Conservation (phyloP, 2,329 filamentous ascomycete species). For the Beauveria rudraprayagi region DNA sequence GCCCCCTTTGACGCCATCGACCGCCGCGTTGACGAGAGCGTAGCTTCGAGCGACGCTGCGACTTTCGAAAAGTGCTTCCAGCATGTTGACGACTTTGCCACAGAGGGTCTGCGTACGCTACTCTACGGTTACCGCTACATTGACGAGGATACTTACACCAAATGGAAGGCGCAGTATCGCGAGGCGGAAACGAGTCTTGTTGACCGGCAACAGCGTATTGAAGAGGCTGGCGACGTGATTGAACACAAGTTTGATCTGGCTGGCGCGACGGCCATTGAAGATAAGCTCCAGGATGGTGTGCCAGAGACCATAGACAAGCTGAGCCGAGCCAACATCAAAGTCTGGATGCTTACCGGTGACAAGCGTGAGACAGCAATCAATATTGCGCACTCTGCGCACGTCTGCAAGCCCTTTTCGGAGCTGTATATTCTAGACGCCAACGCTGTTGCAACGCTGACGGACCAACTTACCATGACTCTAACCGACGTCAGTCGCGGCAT, state of each 20-base stretch:
- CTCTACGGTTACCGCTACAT: conserved; percentile 76
- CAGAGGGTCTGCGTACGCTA: conserved; percentile 77
- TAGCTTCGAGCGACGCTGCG: conserved; percentile 52
- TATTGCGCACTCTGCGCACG: conserved; percentile 77
- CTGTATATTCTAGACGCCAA: conserved; percentile 72
- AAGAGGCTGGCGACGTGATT: conserved; percentile 71
- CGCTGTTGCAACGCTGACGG: conserved; percentile 53
- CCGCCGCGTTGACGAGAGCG: conserved; percentile 49
- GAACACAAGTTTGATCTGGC: conserved; percentile 75
- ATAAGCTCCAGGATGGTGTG: conserved; percentile 83
- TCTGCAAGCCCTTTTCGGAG: conserved; percentile 65
- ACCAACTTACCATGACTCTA: conserved; percentile 58
- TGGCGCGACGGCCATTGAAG: conserved; percentile 87
- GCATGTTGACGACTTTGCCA: conserved; percentile 82
- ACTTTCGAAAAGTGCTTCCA: conserved; percentile 82
- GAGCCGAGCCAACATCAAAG: conserved; percentile 78
- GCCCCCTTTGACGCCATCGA: conserved; percentile 34
- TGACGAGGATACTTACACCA: conserved; percentile 62
- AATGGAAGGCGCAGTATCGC: conserved; percentile 70
- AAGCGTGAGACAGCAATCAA: conserved; percentile 91
- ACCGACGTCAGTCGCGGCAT: conserved; percentile 59
- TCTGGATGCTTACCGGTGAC: conserved; percentile 96
- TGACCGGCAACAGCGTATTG: conserved; percentile 70
- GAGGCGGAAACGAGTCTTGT: conserved; percentile 78
- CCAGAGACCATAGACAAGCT: conserved; percentile 89